Conservation (phyloP, 2,329 filamentous ascomycete species). For the Aureobasidium sp. region DNA sequence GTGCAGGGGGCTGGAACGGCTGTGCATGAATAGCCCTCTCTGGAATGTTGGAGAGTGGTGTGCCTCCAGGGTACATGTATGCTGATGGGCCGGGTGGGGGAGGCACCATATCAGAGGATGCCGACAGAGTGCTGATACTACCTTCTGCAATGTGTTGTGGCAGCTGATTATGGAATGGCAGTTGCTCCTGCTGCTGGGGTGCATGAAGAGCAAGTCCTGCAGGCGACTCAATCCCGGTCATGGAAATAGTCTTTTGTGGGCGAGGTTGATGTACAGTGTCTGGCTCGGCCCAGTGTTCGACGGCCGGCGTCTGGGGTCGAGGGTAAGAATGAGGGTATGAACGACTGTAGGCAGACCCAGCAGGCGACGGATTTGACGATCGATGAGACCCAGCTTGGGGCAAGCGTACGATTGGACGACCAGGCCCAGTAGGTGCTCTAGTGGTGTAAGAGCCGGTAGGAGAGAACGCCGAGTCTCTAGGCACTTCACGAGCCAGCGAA, state of each 20-base stretch:
- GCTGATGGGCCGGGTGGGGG: slow-evolving; percentile 38
- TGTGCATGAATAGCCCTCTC: slow-evolving; percentile 87
- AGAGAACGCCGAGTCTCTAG: slow-evolving; percentile 69
- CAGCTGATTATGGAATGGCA: slow-evolving; percentile 93
- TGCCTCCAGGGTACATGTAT: slow-evolving; percentile 61
- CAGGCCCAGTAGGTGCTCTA: slow-evolving; percentile 42
- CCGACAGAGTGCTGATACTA: slow-evolving; percentile 33
- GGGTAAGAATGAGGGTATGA: slow-evolving; percentile 40
- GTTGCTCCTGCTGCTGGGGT: slow-evolving; percentile 61
- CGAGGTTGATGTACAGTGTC: slow-evolving; percentile 88
- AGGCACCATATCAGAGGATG: slow-evolving; percentile 43
- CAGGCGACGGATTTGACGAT: slow-evolving; percentile 27
- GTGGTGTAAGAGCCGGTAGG: slow-evolving; percentile 67
- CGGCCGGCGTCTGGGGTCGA: slow-evolving; percentile 48
- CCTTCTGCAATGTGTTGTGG: slow-evolving; percentile 60
- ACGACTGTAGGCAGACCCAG: slow-evolving; percentile 29
- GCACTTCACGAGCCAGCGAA: slow-evolving; percentile 61
- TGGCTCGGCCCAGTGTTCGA: slow-evolving; percentile 53
- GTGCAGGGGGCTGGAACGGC: slow-evolving; percentile 66
- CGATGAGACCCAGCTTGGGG: slow-evolving; percentile 53
- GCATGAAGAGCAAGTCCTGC: slow-evolving; percentile 49
- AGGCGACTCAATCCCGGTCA: slow-evolving; percentile 86
- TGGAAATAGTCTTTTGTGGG: slow-evolving; percentile 87
- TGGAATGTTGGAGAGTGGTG: slow-evolving; percentile 83
- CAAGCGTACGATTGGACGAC: slow-evolving; percentile 69